A percentile compares a stretch with the other conserved stretches of the same genome.
These are phyloP conservation scores for Hanseniaspora lachancei DNA, from an alignment of 805 yeast species.

Conservation along the genomic window DNA sequence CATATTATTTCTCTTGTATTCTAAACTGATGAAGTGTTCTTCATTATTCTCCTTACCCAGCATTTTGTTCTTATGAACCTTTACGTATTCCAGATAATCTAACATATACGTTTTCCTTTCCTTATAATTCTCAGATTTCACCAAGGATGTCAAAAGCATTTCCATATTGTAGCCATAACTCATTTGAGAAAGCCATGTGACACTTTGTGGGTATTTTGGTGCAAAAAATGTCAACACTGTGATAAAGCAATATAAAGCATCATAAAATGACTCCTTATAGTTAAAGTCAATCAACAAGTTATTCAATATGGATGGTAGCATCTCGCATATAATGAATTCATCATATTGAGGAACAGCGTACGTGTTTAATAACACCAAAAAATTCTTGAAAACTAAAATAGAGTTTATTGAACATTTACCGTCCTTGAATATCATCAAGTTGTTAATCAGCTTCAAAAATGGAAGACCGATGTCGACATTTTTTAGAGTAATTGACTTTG, in stretches of 20 bases:
- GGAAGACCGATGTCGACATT: slow-evolving; percentile 63
- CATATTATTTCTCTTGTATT: slow-evolving; percentile 25
- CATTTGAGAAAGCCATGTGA: slow-evolving; percentile 43
- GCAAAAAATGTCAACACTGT: slow-evolving; percentile 34
- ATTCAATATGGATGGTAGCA: slow-evolving; percentile 56
- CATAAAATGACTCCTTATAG: slow-evolving; percentile 76
- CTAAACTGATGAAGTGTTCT: slow-evolving; percentile 22
- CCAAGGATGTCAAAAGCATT: slow-evolving; percentile 50
- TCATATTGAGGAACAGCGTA: slow-evolving; percentile 61
- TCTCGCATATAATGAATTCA: slow-evolving; percentile 36
- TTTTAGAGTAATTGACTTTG: slow-evolving; percentile 52
- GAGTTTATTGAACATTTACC: slow-evolving; percentile 88
- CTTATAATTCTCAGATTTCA: slow-evolving; percentile 52
- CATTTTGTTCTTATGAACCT: slow-evolving; percentile 29
- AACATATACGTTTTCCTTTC: slow-evolving; percentile 71
- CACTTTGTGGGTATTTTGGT: slow-evolving; percentile 59
- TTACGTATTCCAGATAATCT: slow-evolving; percentile 57
- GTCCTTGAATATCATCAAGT: slow-evolving; percentile 70
- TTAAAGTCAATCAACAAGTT: slow-evolving; percentile 58
- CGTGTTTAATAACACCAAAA: slow-evolving; percentile 54
- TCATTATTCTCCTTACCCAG: slow-evolving; percentile 28
- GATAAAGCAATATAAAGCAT: slow-evolving; percentile 81
- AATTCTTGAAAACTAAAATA: slow-evolving; percentile 61
- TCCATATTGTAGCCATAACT: slow-evolving; percentile 48
- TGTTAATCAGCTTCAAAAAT: slow-evolving; percentile 58